These are phyloP conservation scores for Metarhizium anisopliae DNA, from an alignment of 2,329 filamentous ascomycete species.

Conservation along the genomic window DNA sequence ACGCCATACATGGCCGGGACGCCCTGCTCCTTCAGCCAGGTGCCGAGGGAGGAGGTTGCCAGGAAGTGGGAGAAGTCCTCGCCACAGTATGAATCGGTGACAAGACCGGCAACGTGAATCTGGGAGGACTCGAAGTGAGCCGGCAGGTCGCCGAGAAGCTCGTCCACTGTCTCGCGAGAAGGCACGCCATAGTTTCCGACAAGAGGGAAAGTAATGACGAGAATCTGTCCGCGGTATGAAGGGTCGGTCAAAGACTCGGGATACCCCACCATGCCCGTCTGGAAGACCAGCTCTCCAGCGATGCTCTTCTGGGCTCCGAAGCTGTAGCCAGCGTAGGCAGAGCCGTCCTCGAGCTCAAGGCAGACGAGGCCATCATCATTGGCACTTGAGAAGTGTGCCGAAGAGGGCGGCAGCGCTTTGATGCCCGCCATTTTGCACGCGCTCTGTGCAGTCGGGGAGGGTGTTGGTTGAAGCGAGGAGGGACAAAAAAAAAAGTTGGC, in stretches of 20 bases:
- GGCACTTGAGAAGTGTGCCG: constrained; percentile 45
- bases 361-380: constrained; percentile 59
- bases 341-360: constrained; percentile 89
- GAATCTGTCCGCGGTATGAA: constrained; percentile 84
- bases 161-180: constrained; percentile 73
- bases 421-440: constrained; percentile 21
- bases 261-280: constrained; percentile 99
- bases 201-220: constrained; percentile 92
- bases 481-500: constrained; percentile 8
- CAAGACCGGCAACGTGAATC: constrained; percentile 89
- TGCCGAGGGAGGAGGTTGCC: constrained; percentile 78
- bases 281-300: constrained; percentile 95
- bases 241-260: constrained; percentile 87
- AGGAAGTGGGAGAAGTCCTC: constrained; percentile 95
- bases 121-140: constrained; percentile 87
- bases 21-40: constrained; percentile 94
- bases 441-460: background rate
- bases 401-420: constrained; percentile 43
- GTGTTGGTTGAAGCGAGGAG: background rate
- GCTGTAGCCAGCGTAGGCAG: constrained; percentile 87
- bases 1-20: constrained; percentile 92
- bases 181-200: constrained; percentile 98
- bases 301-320: constrained; percentile 94
- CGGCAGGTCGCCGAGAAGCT: constrained; percentile 75
- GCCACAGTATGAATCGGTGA: constrained; percentile 84